Percentiles rank a stretch among this genome's conserved stretches.
Conservation (phyloP, 176 grass and related monocot species). For the Bolboschoenus planiculmis region DNA sequence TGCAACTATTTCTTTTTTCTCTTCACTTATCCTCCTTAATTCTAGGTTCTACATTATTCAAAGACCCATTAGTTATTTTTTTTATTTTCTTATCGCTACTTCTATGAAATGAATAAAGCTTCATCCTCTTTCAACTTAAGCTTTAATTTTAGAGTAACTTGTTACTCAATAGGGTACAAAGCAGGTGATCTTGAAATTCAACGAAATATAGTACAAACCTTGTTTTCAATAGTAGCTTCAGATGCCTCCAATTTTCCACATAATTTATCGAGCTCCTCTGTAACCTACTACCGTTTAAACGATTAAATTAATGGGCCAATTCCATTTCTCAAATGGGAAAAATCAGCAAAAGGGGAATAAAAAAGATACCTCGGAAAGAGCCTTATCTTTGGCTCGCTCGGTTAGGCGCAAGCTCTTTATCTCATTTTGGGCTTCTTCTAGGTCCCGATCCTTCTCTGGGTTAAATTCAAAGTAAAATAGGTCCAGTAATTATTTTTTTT, state of each 20-base stretch:
- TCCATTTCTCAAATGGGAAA: background rate
- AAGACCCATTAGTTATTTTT: background rate
- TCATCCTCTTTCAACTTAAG: background rate
- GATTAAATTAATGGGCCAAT: background rate
- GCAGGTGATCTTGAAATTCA: background rate
- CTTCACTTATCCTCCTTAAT: conserved; percentile 92
- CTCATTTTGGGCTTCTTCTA: conserved; percentile 78
- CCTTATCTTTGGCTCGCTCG: conserved; percentile 88
- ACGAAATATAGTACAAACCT: conserved; percentile 37
- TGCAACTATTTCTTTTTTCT: conserved; percentile 80
- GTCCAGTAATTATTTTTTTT: background rate
- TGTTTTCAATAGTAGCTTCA: conserved; percentile 71
- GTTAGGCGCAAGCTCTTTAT: conserved; percentile 79
- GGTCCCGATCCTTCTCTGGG: conserved; percentile 89
- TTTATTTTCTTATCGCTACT: background rate
- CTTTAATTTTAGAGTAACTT: background rate
- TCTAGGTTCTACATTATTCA: conserved; percentile 71
- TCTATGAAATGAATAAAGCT: background rate
- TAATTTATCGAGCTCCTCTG: conserved; percentile 52
- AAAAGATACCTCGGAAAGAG: conserved; percentile 71
- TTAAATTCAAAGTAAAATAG: conserved; percentile 3
- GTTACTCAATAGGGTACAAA: background rate
- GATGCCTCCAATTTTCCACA: conserved; percentile 67
- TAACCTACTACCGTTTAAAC: conserved; percentile 41
- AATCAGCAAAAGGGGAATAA: conserved; percentile 4